Conservation (phyloP, 495 filamentous ascomycete species). For the Viridothelium virens region DNA sequence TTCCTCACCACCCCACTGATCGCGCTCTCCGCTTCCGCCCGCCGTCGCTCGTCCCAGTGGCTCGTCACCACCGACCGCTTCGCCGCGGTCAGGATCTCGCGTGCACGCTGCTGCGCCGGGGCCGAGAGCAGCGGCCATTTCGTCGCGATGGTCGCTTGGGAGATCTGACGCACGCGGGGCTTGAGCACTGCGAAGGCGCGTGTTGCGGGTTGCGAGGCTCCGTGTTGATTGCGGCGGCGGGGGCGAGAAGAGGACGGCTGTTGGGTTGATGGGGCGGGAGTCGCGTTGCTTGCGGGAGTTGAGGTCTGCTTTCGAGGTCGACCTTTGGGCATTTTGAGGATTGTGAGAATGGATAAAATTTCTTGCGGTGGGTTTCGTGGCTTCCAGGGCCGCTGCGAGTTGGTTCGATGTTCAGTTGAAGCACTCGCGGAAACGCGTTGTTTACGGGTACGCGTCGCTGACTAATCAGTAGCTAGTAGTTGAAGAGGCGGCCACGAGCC, state of each 20-base stretch:
- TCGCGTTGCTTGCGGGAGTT: neutral
- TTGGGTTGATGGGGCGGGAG: neutral
- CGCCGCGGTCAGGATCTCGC: conserved; percentile 45
- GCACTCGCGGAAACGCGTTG: neutral
- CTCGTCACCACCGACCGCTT: conserved; percentile 50
- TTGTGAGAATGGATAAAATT: neutral
- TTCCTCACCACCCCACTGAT: conserved; percentile 44
- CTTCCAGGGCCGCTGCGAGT: neutral
- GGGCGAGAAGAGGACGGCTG: too few species aligned
- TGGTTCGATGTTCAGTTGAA: neutral
- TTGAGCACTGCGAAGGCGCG: conserved; percentile 31
- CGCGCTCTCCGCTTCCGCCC: conserved; percentile 48
- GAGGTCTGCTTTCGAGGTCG: neutral
- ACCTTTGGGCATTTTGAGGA: neutral
- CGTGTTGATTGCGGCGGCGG: neutral
- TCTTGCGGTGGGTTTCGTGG: neutral
- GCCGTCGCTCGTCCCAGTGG: conserved; percentile 48
- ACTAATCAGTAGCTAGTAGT: neutral
- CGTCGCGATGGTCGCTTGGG: conserved; percentile 48
- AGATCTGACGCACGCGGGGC: conserved; percentile 45
- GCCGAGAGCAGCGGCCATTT: conserved; percentile 53
- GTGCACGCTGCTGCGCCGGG: conserved; percentile 45
- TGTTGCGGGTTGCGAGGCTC: neutral
- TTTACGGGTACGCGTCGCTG: conserved; percentile 2
- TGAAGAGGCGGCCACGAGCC: neutral